A percentile compares a stretch with the other conserved stretches of the same genome.
These are phyloP conservation scores for Alopecurus myosuroides DNA, from an alignment of 176 grass and related monocot species.

Conservation along the genomic window DNA sequence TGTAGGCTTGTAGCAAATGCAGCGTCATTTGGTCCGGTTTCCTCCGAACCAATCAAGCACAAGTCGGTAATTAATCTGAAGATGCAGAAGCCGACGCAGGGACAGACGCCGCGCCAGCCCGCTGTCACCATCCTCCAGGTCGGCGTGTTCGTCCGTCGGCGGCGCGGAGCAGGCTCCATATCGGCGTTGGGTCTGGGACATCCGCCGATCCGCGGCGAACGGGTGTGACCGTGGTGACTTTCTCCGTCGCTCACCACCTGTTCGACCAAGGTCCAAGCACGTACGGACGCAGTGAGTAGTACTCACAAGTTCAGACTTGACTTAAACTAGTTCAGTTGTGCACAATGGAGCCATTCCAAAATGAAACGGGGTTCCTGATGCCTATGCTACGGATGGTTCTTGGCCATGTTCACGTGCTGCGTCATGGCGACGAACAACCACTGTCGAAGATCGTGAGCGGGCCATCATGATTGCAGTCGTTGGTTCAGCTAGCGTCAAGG, in stretches of 20 bases:
- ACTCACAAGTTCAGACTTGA: not conserved
- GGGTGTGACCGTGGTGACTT: not conserved
- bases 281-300: not conserved
- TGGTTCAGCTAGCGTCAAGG: slow-evolving; percentile 20
- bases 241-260: not conserved
- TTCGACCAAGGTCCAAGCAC: not conserved
- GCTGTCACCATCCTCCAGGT: not conserved
- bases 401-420: not conserved
- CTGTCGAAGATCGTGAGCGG: slow-evolving; percentile 54
- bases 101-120: not conserved
- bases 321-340: not conserved
- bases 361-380: not conserved
- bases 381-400: not conserved
- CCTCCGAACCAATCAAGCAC: too few relatives aligned
- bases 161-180: not conserved
- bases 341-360: not conserved
- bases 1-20: too few relatives aligned
- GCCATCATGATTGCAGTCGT: not conserved
- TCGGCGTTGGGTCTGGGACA: not conserved
- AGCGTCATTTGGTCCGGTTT: too few relatives aligned
- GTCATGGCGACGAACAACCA: slow-evolving; percentile 26
- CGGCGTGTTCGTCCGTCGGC: not conserved
- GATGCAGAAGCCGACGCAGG: too few relatives aligned
- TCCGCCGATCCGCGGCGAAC: not conserved
- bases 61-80: too few relatives aligned